Conservation (phyloP, 371 early-diverging fungal species). For the Mucor circinelloides region DNA sequence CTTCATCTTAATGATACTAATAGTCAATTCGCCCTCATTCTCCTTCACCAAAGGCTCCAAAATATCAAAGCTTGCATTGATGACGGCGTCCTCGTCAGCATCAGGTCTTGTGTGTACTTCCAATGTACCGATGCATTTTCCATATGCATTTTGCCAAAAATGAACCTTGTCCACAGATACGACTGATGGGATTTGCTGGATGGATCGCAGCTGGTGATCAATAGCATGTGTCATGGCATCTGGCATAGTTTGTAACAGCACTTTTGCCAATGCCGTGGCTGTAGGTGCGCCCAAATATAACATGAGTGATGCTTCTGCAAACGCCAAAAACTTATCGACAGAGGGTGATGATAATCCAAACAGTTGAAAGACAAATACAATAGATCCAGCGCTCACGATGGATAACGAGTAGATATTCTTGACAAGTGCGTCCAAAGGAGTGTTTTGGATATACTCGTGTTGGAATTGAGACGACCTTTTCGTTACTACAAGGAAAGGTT, state of each 20-base stretch:
- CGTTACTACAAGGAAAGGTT: neutral
- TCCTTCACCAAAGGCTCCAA: slow-evolving; percentile 35
- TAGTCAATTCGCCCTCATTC: slow-evolving; percentile 29
- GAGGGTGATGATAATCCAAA: slow-evolving; percentile 18
- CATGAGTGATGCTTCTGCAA: slow-evolving; percentile 46
- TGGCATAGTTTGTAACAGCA: slow-evolving; percentile 32
- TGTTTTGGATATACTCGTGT: neutral
- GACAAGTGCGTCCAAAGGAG: slow-evolving; percentile 14
- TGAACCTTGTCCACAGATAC: slow-evolving; percentile 37
- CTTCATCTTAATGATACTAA: slow-evolving; percentile 16
- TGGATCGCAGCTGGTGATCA: slow-evolving; percentile 14
- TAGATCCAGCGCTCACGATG: slow-evolving; percentile 15
- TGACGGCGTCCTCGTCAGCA: slow-evolving; percentile 48
- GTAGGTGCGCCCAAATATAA: slow-evolving; percentile 34
- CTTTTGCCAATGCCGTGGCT: slow-evolving; percentile 26
- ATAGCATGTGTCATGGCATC: slow-evolving; percentile 13
- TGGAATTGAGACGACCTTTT: neutral
- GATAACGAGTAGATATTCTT: slow-evolving; percentile 23
- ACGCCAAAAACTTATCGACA: slow-evolving; percentile 48
- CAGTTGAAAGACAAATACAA: slow-evolving; percentile 14
- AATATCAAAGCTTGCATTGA: slow-evolving; percentile 43
- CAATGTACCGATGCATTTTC: slow-evolving; percentile 50
- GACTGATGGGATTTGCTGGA: slow-evolving; percentile 26
- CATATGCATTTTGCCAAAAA: slow-evolving; percentile 58
- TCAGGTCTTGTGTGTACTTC: slow-evolving; percentile 41